Conservation (phyloP, 1,284 basidiomycete genomes). For the Pholiota adiposa region DNA sequence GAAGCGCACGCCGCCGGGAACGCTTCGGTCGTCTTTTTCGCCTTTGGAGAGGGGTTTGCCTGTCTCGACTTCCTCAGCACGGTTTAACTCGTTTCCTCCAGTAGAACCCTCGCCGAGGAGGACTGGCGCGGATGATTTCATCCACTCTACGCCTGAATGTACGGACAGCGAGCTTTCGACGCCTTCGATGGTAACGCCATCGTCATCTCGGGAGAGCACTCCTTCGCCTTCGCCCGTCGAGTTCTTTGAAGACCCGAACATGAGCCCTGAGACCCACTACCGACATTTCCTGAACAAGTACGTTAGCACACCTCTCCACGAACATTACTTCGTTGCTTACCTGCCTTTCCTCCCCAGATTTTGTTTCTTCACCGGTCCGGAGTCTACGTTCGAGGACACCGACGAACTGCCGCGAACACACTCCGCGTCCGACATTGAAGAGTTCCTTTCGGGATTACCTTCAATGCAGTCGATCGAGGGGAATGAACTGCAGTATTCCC, state of each 20-base stretch:
- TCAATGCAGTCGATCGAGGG: slow-evolving; percentile 24
- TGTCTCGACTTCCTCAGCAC: slow-evolving; percentile 28
- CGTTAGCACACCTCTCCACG: slow-evolving; percentile 29
- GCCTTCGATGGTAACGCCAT: slow-evolving; percentile 52
- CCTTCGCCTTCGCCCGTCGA: slow-evolving; percentile 21
- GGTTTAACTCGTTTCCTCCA: slow-evolving; percentile 44
- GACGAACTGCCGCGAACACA: slow-evolving; percentile 50
- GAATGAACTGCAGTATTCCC: slow-evolving; percentile 14
- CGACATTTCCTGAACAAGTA: slow-evolving; percentile 67
- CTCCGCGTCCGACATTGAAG: slow-evolving; percentile 60
- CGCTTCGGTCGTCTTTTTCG: slow-evolving; percentile 28
- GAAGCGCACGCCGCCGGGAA: slow-evolving; percentile 48
- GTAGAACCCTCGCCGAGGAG: slow-evolving; percentile 18
- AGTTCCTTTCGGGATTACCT: slow-evolving; percentile 39
- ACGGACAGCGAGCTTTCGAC: slow-evolving; percentile 57
- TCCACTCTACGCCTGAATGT: slow-evolving; percentile 18
- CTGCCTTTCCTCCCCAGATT: slow-evolving; percentile 48
- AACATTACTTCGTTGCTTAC: slow-evolving; percentile 5
- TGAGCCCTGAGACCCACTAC: slow-evolving; percentile 49
- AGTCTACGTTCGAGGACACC: slow-evolving; percentile 10
- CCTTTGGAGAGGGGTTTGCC: slow-evolving; percentile 21
- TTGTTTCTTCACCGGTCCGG: slow-evolving; percentile 74
- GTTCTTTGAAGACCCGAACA: slow-evolving; percentile 13
- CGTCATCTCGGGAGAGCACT: slow-evolving; percentile 43
- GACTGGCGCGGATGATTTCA: not conserved